Evolutionary conservation across 345 rosid species (phyloP), one percentile per base, ranked within the genome.

Genomic region (Syzygium oleosum): DNA sequence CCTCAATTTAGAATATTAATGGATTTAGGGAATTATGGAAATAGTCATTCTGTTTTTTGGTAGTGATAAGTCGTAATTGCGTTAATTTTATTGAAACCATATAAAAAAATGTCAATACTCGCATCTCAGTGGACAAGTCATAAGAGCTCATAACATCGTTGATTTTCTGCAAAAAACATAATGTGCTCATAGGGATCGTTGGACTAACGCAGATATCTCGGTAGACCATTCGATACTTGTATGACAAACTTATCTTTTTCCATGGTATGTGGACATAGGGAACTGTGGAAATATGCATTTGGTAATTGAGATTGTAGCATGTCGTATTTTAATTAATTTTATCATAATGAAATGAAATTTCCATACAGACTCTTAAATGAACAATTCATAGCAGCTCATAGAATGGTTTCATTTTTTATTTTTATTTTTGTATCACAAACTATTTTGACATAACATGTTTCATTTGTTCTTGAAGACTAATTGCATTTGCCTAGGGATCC

Each of bases 161-260:
- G 68, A 61, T n/a, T n/a, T 61, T 3, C 2, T 61, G 0, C 14
- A 12, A 27, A 0, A 12, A 59, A 59, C 8, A 27, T 9, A 22
- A 56, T 23, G 27, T 56, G 0, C 5, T 56, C 12, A 23, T 4
- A 23, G n/a, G 61, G 65, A 59, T 25, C 65, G 27, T 11, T 23
- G 2, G 65, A 27, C 25, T 61, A 27, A 63, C 38, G 41, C 0
- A 0, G 3, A 65, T 65, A 15, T 65, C 43, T 19, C 29, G 0
- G 22, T 31, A 17, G 12, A 2, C 11, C 12, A 14, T 65, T 65
- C 10, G 2, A 65, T 31, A 65, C 41, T 65, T 14, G 78, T 29
- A 65, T 0, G 0, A 7, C 41, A 8, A 29, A 31, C 21, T 65
- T 31, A 2, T 29, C 1, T 65, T 65, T 63, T 29, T 63, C 5